Percentiles rank a stretch among this genome's conserved stretches.
Conservation (phyloP, 805 yeast species). For the Barnettozyma siamensis region DNA sequence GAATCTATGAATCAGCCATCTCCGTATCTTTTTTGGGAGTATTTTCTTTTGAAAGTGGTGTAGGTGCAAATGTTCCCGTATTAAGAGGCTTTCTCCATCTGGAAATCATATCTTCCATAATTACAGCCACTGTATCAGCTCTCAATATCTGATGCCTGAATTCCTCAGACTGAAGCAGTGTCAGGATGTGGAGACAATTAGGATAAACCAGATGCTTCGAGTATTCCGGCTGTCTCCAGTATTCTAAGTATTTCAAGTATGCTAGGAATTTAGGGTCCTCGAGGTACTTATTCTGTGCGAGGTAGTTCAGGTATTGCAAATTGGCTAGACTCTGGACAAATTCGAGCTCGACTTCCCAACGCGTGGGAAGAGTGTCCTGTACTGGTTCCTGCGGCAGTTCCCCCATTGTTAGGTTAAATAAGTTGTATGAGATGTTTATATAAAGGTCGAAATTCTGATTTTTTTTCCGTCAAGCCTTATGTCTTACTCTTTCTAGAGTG, state of each 20-base stretch:
- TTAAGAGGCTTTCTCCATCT: constrained; percentile 42
- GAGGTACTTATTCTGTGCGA: constrained; percentile 78
- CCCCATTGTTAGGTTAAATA: background rate
- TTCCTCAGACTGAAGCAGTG: constrained; percentile 38
- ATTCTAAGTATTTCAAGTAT: constrained; percentile 74
- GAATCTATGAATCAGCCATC: background rate
- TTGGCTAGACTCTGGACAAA: constrained; percentile 91
- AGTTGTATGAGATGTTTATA: no score
- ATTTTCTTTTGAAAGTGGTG: constrained; percentile 15
- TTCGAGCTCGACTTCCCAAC: constrained; percentile 78
- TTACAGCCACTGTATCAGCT: constrained; percentile 48
- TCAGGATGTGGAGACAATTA: constrained; percentile 76
- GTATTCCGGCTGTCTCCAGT: constrained; percentile 75
- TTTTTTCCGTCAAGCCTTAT: no score
- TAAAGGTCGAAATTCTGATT: no score
- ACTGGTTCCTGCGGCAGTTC: constrained; percentile 5
- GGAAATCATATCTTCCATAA: constrained; percentile 72
- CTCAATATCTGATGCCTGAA: constrained; percentile 52
- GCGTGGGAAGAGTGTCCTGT: constrained; percentile 49
- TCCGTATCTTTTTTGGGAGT: background rate
- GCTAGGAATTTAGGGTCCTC: constrained; percentile 66
- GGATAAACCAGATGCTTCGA: constrained; percentile 75
- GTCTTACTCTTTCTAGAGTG: no score
- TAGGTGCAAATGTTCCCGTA: constrained; percentile 19
- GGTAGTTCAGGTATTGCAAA: constrained; percentile 76